These are phyloP conservation scores for Ceratobasidium sp. DNA, from an alignment of 1,284 basidiomycete genomes.

Conservation along the genomic window DNA sequence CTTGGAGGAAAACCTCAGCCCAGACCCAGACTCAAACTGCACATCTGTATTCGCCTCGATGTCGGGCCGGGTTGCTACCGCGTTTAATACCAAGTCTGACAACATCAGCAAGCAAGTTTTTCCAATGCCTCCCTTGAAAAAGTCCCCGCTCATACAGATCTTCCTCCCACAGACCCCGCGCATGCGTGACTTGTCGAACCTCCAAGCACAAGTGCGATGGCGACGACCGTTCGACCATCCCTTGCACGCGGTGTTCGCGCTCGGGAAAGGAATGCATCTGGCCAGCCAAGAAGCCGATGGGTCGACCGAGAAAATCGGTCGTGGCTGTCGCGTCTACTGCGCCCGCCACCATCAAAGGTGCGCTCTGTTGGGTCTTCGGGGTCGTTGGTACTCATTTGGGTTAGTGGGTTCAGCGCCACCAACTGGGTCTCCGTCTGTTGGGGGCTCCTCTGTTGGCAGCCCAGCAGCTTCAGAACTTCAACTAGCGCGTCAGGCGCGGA, in stretches of 20 bases:
- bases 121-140: background rate
- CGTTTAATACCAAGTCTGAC: background rate
- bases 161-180: slow-evolving; percentile 23
- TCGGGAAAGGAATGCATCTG: slow-evolving; percentile 31
- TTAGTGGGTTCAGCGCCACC: background rate
- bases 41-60: background rate
- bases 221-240: slow-evolving; percentile 11
- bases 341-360: background rate
- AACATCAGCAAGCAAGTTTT: slow-evolving; percentile 9
- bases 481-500: slow-evolving; percentile 1
- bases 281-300: slow-evolving; percentile 38
- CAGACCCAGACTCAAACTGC: no score
- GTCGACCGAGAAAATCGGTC: slow-evolving; percentile 31
- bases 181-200: slow-evolving; percentile 22
- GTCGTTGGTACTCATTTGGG: slow-evolving; percentile 7
- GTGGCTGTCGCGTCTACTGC: background rate
- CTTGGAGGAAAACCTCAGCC: background rate
- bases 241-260: slow-evolving; percentile 18
- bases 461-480: background rate
- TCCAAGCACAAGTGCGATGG: slow-evolving; percentile 43
- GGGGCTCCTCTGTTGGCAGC: background rate
- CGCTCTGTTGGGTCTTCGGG: background rate
- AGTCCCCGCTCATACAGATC: slow-evolving; percentile 5
- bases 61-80: background rate
- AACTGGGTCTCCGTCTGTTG: background rate